Base-by-base conservation (phyloP, 805 yeast species). In the Lachancea sp. region DNA sequence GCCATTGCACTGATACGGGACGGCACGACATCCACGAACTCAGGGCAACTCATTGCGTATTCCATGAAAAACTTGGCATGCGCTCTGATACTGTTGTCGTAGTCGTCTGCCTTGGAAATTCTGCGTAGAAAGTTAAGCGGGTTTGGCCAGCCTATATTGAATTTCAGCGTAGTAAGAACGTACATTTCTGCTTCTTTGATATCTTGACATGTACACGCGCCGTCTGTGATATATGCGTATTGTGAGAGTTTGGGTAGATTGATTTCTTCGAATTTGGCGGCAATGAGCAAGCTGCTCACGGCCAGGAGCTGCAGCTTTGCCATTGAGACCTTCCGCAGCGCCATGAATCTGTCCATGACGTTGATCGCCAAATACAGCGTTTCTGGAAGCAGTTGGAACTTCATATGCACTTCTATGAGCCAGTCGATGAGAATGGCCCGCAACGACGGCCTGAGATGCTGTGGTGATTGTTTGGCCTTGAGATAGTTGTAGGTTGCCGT, bases 221-320 rank as follows among this genome's bases (percentile, higher is more conserved):
- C 91, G 63, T 86, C 95, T 20, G 95, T 86, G 47, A 86, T 86
- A 60, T 84, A 85, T 2, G 95, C 85, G 61, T 86, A 90, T 63
- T 86, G 85, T 48, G 82, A 77, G 26, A 90, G 82, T 30, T 90
- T 81, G 10, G 96, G 97, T 10, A 88, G 74, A 60, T 81, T 84
- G 22, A 90, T 95, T 67, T 90, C 97, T 68, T 90, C 96, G 63
- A 85, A 86, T 66, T 89, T 89, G 13, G 96, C 95, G 34, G 96
- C 95, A 49, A 88, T 83, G 64, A 88, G 86, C 46, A 90, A 68
- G 11, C 90, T 75, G 1, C 95, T 86, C 1, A 93, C 85, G 4
- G 96, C 96, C 44, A 88, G 72, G 49, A 89, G 73, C 69, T 90
- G 97, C 41, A 90, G 66, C 65, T 85, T 79, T 57, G 82, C 88